Percentiles rank a stretch among this genome's conserved stretches.
phyloP scores from a whole-genome alignment of 495 filamentous ascomycete species.

The Bacidia gigantensis region DNA sequence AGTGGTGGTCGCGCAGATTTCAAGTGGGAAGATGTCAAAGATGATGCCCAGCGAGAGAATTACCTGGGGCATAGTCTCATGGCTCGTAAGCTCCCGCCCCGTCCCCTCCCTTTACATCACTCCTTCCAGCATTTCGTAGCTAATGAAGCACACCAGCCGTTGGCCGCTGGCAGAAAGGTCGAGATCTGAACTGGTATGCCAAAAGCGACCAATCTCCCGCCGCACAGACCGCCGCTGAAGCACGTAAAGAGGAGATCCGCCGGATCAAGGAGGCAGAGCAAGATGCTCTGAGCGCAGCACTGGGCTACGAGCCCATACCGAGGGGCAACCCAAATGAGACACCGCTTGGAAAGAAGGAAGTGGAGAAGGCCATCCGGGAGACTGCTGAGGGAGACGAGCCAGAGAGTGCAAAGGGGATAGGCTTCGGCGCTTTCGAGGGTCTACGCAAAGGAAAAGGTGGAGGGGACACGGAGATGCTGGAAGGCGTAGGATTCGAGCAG shows the following conservation, averaged over 20 bases:
- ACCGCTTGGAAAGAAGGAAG: constrained; percentile 26
- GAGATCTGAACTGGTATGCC: constrained; percentile 80
- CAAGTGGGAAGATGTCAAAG: constrained; percentile 89
- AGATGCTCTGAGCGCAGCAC: constrained; percentile 68
- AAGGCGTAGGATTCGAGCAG: constrained; percentile 17
- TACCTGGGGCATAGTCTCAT: constrained; percentile 94
- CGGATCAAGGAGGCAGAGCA: constrained; percentile 84
- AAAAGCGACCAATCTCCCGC: constrained; percentile 46
- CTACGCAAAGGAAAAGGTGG: constrained; percentile 17
- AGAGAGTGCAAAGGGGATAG: constrained; percentile 8
- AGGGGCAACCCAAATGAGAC: constrained; percentile 30
- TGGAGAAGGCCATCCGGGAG: constrained; percentile 22
- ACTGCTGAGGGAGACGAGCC: constrained; percentile 22
- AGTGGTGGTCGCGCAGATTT: constrained; percentile 86
- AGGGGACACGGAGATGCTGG: constrained; percentile 38
- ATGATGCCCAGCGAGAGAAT: constrained; percentile 80
- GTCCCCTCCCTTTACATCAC: not conserved
- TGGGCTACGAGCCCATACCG: constrained; percentile 49
- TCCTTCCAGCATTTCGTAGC: not conserved
- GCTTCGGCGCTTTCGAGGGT: constrained; percentile 10
- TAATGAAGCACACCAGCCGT: constrained; percentile 39
- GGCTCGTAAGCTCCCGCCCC: constrained; percentile 37
- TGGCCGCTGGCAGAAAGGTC: constrained; percentile 87
- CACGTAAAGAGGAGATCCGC: constrained; percentile 66
- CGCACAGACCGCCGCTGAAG: constrained; percentile 44